These are phyloP conservation scores for Colletotrichum sp. DNA, from an alignment of 2,329 filamentous ascomycete species.

Conservation along the genomic window DNA sequence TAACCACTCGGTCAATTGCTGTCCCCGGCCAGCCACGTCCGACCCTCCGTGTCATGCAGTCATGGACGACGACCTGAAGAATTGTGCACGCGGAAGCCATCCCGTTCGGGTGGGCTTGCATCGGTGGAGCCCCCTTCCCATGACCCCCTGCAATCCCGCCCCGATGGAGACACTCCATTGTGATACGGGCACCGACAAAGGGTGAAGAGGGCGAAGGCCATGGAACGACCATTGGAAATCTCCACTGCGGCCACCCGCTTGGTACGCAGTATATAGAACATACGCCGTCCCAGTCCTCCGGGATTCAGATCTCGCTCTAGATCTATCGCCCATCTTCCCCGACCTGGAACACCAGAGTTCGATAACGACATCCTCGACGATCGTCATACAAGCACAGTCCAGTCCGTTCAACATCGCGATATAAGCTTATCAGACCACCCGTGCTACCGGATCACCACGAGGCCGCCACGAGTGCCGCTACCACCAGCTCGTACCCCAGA, in stretches of 20 bases:
- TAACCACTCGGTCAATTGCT: not conserved
- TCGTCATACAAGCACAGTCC: not conserved
- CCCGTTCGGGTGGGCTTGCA: not conserved
- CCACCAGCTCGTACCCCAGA: not conserved
- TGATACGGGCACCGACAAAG: constrained; percentile 13
- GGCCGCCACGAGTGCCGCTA: not conserved
- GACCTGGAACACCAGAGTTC: not conserved
- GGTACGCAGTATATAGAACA: constrained; percentile 8
- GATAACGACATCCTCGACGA: not conserved
- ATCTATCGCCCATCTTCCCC: not conserved
- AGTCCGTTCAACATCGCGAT: not conserved
- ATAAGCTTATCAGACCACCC: constrained; percentile 1
- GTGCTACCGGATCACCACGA: not conserved
- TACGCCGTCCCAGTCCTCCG: not conserved
- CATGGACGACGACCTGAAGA: not conserved
- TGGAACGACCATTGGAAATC: constrained; percentile 14
- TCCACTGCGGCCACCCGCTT: not conserved
- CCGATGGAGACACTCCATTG: not conserved
- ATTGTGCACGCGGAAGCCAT: constrained; percentile 11
- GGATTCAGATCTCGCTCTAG: constrained; percentile 5
- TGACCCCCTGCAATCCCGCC: not conserved
- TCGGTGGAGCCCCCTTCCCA: not conserved
- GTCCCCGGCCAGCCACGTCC: not conserved
- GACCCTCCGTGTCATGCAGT: not conserved
- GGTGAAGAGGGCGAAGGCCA: constrained; percentile 14